phyloP scores from a whole-genome alignment of 2,329 filamentous ascomycete genomes.

The Orbilia quercus region DNA sequence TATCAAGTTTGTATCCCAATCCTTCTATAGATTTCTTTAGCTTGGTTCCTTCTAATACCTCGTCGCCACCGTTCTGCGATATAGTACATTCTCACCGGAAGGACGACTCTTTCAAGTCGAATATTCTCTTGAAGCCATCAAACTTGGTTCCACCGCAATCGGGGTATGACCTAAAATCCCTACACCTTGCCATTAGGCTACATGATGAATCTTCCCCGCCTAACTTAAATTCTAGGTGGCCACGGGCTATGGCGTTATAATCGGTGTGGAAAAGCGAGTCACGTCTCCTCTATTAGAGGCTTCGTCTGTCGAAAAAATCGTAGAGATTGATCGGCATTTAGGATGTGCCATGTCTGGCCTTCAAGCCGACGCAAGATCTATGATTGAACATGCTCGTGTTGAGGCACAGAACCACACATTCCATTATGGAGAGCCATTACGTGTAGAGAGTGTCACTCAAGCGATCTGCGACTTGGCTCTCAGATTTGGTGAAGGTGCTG shows the following conservation, averaged over 20 bases:
- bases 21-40: conserved; percentile 57
- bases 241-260: conserved; percentile 92
- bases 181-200: neutral
- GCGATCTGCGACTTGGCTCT: conserved; percentile 97
- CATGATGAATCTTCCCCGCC: conserved; percentile 1
- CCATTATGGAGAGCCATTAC: conserved; percentile 94
- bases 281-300: conserved; percentile 97
- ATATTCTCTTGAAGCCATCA: conserved; percentile 99
- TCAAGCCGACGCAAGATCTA: conserved; percentile 95
- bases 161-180: conserved; percentile 70
- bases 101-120: conserved; percentile 99
- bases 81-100: conserved; percentile 98
- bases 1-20: conserved; percentile 79
- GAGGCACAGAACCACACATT: conserved; percentile 97
- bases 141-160: conserved; percentile 97
- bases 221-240: conserved; percentile 71
- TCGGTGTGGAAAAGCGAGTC: conserved; percentile 98
- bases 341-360: conserved; percentile 98
- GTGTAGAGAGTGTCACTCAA: conserved; percentile 97
- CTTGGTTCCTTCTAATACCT: conserved; percentile 3
- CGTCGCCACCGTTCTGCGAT: conserved; percentile 41
- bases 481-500: conserved; percentile 95
- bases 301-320: conserved; percentile 98
- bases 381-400: conserved; percentile 98
- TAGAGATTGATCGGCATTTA: conserved; percentile 98